Base-by-base conservation (phyloP, 768 basidiomycete species). In the Amanita rubescens region DNA sequence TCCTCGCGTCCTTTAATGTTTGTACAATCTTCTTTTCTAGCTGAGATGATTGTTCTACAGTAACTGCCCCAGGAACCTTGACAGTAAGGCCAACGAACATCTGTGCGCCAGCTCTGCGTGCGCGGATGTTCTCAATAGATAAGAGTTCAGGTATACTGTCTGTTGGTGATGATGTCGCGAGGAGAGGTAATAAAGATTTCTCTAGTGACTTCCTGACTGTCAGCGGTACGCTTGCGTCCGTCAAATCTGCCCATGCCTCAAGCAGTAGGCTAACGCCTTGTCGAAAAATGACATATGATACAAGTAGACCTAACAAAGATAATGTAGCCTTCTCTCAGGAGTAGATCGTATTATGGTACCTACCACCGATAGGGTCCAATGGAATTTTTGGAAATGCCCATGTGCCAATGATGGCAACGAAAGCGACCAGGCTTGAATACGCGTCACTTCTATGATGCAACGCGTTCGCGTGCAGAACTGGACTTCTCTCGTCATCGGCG, bases 381-480 rank as follows among this genome's bases (percentile, higher is more conserved):
- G 96, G 89, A 51, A 90, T 64, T n/a, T 80, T 74, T 14, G 94
- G 93, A 67, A 89, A 88, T 59, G 82, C 75, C 74, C 90, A 90
- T 9, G 86, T 90, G 11, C 94, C 93, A 7, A 98, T 69, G 63
- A 99, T 99, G 14, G 95, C 94, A 43, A 87, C 78, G 52, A 98
- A 80, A 10, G 94, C 93, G 51, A 99, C 92, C 46, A 87, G 60
- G 60, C 93, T 94, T 3, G 93, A 94, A 63, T 94, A 92, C 5
- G 92, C 93, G 66, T 99, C 96, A 58, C 90, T 94, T n/a, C 96
- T 81, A 69, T 99, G 96, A 67, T 98, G 95, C 53, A 94, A 78
- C 5, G 95, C 96, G 66, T 98, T 99, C n/a, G 96, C 96, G 17
- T 86, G 73, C 49, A 99, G 70, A 0, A 99, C 96, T 3, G 91